phyloP scores from a whole-genome alignment of 2,329 filamentous ascomycete genomes.

The Beauveria bassiana region DNA sequence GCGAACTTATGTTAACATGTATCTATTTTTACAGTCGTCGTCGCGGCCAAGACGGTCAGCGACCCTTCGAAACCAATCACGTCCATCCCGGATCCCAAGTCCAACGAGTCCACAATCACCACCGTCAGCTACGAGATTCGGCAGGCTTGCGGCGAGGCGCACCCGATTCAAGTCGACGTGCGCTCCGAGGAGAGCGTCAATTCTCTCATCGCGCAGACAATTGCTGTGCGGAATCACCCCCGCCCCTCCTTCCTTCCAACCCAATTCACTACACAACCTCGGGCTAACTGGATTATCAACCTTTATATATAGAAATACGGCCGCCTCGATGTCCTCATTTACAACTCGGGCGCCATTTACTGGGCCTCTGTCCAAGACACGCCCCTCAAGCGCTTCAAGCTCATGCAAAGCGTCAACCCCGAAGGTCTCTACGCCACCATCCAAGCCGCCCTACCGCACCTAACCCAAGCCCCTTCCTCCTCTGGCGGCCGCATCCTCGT shows the following conservation, averaged over 20 bases:
- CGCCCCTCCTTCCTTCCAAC: too few species aligned
- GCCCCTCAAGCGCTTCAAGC: conserved; percentile 66
- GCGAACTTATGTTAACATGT: too few species aligned
- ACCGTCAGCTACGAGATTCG: conserved; percentile 71
- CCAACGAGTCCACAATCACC: conserved; percentile 64
- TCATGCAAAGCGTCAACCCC: conserved; percentile 68
- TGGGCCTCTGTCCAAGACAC: conserved; percentile 70
- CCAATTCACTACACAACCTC: too few species aligned
- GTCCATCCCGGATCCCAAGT: conserved; percentile 73
- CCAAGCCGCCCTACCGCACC: conserved; percentile 60
- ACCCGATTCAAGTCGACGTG: conserved; percentile 63
- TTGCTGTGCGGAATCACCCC: conserved; percentile 24
- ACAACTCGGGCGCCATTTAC: conserved; percentile 82
- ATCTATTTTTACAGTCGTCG: conserved; percentile 48
- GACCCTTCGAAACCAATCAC: conserved; percentile 46
- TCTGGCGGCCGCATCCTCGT: conserved; percentile 61
- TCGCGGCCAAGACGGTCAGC: conserved; percentile 68
- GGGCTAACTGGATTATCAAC: background rate
- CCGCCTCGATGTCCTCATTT: conserved; percentile 66
- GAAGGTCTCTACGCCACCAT: conserved; percentile 69
- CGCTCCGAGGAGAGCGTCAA: conserved; percentile 55
- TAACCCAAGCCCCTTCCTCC: conserved; percentile 32
- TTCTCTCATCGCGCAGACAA: conserved; percentile 48
- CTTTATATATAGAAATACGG: conserved; percentile 38
- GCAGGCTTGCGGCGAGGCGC: conserved; percentile 54